Percentiles rank a stretch among this genome's conserved stretches.
These are phyloP conservation scores for Blastomyces percursus DNA, from an alignment of 2,329 filamentous ascomycete genomes.

Conservation along the genomic window DNA sequence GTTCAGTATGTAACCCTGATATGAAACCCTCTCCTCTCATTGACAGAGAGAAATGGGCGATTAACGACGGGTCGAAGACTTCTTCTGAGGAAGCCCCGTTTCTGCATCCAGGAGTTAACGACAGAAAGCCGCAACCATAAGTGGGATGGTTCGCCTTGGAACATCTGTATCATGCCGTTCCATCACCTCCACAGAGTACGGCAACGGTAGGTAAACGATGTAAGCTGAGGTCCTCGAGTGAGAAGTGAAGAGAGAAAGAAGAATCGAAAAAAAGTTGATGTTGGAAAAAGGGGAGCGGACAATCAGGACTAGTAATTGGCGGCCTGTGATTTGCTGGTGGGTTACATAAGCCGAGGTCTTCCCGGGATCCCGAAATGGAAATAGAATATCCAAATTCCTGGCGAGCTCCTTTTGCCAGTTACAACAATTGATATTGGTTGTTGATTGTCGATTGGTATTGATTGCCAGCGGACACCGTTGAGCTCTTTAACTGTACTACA, in stretches of 20 bases:
- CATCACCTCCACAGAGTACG: constrained; percentile 4
- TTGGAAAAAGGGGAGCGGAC: constrained; percentile 17
- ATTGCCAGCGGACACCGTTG: not conserved
- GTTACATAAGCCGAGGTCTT: constrained; percentile 36
- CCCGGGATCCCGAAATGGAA: constrained; percentile 28
- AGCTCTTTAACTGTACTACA: constrained; percentile 14
- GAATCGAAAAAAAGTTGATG: constrained; percentile 7
- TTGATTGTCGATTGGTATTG: not conserved
- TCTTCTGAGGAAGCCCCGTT: constrained; percentile 31
- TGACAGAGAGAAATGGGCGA: constrained; percentile 38
- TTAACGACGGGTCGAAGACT: constrained; percentile 37
- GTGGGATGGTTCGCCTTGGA: constrained; percentile 21
- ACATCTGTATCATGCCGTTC: constrained; percentile 31
- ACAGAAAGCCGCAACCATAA: constrained; percentile 36
- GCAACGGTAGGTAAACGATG: constrained; percentile 25
- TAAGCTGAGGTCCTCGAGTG: constrained; percentile 31
- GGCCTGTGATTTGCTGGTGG: constrained; percentile 24
- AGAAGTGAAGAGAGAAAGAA: constrained; percentile 17
- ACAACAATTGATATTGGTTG: not conserved
- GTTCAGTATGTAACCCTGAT: constrained; percentile 36
- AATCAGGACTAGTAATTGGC: constrained; percentile 26
- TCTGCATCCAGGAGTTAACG: constrained; percentile 28
- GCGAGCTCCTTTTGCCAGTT: not conserved
- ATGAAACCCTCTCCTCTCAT: constrained; percentile 40
- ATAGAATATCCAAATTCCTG: not conserved